A percentile compares a stretch with the other conserved stretches of the same genome.
These are phyloP conservation scores for Candida germanica DNA, from an alignment of 805 yeast species.

Conservation along the genomic window DNA sequence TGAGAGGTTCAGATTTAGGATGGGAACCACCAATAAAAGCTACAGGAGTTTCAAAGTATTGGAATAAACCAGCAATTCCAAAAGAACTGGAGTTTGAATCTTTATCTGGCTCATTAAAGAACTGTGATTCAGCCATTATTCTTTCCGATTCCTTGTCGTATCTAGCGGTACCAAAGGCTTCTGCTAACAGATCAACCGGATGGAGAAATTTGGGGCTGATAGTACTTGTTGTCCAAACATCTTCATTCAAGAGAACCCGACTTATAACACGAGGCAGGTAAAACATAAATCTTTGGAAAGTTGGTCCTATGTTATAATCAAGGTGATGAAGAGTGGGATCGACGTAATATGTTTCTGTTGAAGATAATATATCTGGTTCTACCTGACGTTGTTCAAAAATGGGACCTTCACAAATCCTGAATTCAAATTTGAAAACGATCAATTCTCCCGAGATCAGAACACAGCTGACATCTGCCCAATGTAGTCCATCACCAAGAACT, in stretches of 20 bases:
- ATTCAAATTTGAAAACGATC: slow-evolving; percentile 34
- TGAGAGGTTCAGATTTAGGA: slow-evolving; percentile 17
- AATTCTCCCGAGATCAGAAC: slow-evolving; percentile 50
- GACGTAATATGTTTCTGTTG: slow-evolving; percentile 18
- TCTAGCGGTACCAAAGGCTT: slow-evolving; percentile 46
- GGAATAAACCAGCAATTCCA: slow-evolving; percentile 33
- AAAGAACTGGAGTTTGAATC: slow-evolving; percentile 24
- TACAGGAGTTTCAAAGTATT: slow-evolving; percentile 28
- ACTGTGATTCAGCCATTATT: slow-evolving; percentile 43
- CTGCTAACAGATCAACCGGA: slow-evolving; percentile 46
- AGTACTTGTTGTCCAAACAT: slow-evolving; percentile 52
- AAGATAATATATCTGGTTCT: slow-evolving; percentile 10
- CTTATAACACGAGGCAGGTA: slow-evolving; percentile 23
- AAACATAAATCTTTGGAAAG: slow-evolving; percentile 23
- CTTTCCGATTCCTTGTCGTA: slow-evolving; percentile 25
- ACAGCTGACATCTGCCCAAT: slow-evolving; percentile 30
- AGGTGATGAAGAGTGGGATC: slow-evolving; percentile 26
- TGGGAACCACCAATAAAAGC: background rate
- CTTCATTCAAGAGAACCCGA: slow-evolving; percentile 40
- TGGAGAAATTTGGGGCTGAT: slow-evolving; percentile 42
- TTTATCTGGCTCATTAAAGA: background rate
- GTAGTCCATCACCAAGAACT: slow-evolving; percentile 10
- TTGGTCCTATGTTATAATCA: slow-evolving; percentile 8
- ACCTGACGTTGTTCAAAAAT: background rate
- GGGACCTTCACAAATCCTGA: slow-evolving; percentile 26